Evolutionary conservation across 305 asterid species (phyloP), one percentile per base, ranked within the genome.

Genomic region (Ruellia speciosa): DNA sequence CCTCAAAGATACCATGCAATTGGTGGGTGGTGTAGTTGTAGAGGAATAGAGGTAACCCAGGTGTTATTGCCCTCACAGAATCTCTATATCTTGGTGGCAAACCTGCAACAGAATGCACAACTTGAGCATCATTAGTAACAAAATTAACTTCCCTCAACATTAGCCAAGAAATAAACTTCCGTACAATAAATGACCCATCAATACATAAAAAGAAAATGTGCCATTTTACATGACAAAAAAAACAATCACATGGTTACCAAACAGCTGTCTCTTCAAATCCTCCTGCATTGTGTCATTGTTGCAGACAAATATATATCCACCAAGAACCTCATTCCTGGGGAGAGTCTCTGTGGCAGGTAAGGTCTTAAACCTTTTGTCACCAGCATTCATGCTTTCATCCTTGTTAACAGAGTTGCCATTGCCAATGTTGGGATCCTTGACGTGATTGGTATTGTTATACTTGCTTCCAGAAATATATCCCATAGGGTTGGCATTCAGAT

Each of bases 251-350:
- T 58, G 63, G 53, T 73, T 85, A 92, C 98, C 98, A 66, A 92
- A 92, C 14, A 92, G 82, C 14, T 80, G 96, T 37, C 96, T 72
- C 81, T 88, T 92, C 72, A 92, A 59, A 78, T 92, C 98, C 72
- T 92, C 98, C 71, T 85, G 95, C 98, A 92, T 92, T 0, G 96
- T 92, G 60, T 92, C 98, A 41, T 92, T 86, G 80, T 88, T 92
- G 80, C 98, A 90, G 20, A 92, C 98, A 68, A 92, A 88, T 66
- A 88, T 88, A 72, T 92, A 92, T 67, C 96, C 98, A 67, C 98
- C 98, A 16, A 92, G 88, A 63, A 85, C 84, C 83, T 88, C 96
- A 60, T 86, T 77, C 80, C 94, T 80, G 17, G 96, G 95, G 58
- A 92, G 96, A 12, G 79, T 84, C 87, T 92, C 98, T 0, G 95